phyloP scores from a whole-genome alignment of 192 early-diverging fungal genomes.

The Hyaloraphidium curvatum region DNA sequence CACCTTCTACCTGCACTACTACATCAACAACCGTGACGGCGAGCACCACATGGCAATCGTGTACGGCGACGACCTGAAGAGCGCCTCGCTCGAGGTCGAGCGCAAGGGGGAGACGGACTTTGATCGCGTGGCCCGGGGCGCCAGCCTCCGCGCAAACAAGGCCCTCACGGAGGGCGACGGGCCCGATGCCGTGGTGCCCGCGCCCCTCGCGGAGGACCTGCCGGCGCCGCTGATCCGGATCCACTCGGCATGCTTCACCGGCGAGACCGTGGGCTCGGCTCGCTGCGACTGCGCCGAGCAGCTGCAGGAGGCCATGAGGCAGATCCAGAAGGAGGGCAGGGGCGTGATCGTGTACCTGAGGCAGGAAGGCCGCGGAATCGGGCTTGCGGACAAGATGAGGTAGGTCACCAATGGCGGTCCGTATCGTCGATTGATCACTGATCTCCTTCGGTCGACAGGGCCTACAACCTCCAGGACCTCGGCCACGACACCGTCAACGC shows the following conservation, averaged over 20 bases:
- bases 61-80: slow-evolving; percentile 66
- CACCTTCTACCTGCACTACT: neutral
- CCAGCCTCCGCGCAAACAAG: slow-evolving; percentile 19
- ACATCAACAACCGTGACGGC: neutral
- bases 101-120: slow-evolving; percentile 50
- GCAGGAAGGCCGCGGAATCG: slow-evolving; percentile 93
- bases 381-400: slow-evolving; percentile 78
- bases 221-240: slow-evolving; percentile 61
- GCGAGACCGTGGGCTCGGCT: slow-evolving; percentile 74
- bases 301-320: slow-evolving; percentile 72
- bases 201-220: slow-evolving; percentile 4
- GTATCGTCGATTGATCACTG: neutral
- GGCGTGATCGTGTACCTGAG: slow-evolving; percentile 91
- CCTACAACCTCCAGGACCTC: slow-evolving; percentile 91
- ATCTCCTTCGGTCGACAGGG: slow-evolving; percentile 24
- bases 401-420: slow-evolving; percentile 16
- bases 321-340: slow-evolving; percentile 60
- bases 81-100: slow-evolving; percentile 38
- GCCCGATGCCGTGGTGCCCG: slow-evolving; percentile 15
- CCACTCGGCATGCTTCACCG: slow-evolving; percentile 94
- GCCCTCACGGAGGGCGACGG: slow-evolving; percentile 16
- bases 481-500: slow-evolving; percentile 88
- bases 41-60: slow-evolving; percentile 71
- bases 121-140: slow-evolving; percentile 65
- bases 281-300: slow-evolving; percentile 95